Conservation (phyloP, 2,329 filamentous ascomycete genomes). For the Clarireedia homoeocarpa region DNA sequence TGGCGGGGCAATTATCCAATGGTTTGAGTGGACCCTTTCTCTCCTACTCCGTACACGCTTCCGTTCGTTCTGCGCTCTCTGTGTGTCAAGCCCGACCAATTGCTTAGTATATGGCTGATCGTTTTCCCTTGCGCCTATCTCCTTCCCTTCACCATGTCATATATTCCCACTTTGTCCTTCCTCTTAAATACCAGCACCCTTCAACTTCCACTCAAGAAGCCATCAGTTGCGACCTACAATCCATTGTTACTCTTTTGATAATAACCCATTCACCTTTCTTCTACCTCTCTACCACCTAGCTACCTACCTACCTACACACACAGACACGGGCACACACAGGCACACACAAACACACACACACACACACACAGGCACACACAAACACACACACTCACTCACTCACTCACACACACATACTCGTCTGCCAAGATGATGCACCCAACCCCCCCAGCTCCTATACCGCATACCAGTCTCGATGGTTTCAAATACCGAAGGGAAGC, state of each 20-base stretch:
- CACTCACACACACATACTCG: background rate
- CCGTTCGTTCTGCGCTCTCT: no score
- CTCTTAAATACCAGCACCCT: background rate
- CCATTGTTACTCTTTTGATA: background rate
- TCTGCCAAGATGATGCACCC: conserved; percentile 8
- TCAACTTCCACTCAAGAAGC: background rate
- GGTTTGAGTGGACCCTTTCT: background rate
- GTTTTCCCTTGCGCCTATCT: background rate
- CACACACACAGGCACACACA: background rate
- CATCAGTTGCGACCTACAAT: background rate
- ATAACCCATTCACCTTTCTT: background rate
- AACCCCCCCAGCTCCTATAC: background rate
- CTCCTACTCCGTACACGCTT: no score
- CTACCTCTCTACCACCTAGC: background rate
- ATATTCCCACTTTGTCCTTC: background rate
- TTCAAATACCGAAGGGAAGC: conserved; percentile 2
- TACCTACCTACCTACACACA: background rate
- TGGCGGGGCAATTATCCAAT: background rate
- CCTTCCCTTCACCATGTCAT: background rate
- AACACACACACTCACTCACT: no score
- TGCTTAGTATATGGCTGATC: background rate
- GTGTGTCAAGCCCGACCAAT: background rate
- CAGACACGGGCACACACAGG: background rate
- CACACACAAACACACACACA: background rate
- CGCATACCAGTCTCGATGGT: background rate